Evolutionary conservation across 2,329 filamentous ascomycete species (phyloP).

Genomic region (Didymella glomerata): DNA sequence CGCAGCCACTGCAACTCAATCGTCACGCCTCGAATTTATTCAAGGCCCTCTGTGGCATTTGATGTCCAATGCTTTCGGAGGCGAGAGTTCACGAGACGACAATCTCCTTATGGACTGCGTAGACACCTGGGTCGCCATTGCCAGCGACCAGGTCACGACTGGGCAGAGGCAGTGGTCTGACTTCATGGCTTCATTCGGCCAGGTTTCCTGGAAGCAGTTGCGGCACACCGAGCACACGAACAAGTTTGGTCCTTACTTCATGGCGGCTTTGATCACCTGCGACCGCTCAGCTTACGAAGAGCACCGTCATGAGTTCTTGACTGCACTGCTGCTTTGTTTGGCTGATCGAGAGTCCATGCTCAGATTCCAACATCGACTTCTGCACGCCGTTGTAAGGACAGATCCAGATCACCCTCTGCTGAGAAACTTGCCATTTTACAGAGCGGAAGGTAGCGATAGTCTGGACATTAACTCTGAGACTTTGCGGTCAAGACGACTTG

Average conservation of each 20-base stretch:
- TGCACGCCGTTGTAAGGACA: slow-evolving; percentile 62
- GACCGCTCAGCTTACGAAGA: slow-evolving; percentile 54
- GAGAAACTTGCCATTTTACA: slow-evolving; percentile 65
- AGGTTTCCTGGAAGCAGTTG: slow-evolving; percentile 60
- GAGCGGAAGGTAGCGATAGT: slow-evolving; percentile 44
- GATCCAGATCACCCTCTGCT: slow-evolving; percentile 59
- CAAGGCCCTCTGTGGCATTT: slow-evolving; percentile 62
- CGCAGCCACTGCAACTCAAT: slow-evolving; percentile 3
- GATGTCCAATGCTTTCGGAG: slow-evolving; percentile 69
- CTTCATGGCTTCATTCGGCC: slow-evolving; percentile 64
- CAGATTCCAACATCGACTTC: slow-evolving; percentile 68
- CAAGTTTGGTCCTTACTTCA: slow-evolving; percentile 57
- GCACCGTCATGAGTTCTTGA: slow-evolving; percentile 60
- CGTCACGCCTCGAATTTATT: slow-evolving; percentile 51
- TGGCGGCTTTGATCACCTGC: slow-evolving; percentile 52
- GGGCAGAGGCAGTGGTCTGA: slow-evolving; percentile 61
- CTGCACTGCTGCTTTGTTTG: slow-evolving; percentile 63
- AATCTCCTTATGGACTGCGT: slow-evolving; percentile 60
- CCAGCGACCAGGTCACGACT: slow-evolving; percentile 56
- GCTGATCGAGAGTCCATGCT: slow-evolving; percentile 68
- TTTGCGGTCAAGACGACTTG: slow-evolving; percentile 63
- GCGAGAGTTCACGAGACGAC: slow-evolving; percentile 63
- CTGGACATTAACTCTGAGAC: slow-evolving; percentile 62
- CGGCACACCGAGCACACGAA: slow-evolving; percentile 56
- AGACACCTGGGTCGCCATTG: slow-evolving; percentile 64